A percentile compares a stretch with the other conserved stretches of the same genome.
Evolutionary conservation across 176 grass and related monocot species (phyloP).

Genomic region (Microstegium vimineum): DNA sequence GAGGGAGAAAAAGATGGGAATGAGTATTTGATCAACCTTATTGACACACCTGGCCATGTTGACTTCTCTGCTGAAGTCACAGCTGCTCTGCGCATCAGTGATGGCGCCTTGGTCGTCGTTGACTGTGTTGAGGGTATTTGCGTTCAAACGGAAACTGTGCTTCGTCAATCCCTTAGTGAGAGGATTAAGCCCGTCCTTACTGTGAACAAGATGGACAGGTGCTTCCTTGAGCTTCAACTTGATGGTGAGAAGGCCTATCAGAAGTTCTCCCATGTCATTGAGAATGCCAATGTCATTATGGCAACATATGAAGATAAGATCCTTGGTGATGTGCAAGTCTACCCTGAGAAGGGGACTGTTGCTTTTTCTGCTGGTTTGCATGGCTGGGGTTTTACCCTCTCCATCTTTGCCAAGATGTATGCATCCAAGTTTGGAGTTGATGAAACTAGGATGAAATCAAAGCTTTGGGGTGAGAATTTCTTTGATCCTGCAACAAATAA

Average conservation of each 20-base stretch:
- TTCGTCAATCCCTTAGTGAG: conserved; percentile 68
- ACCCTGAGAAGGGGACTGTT: conserved; percentile 75
- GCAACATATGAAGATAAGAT: conserved; percentile 63
- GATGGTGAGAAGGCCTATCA: conserved; percentile 77
- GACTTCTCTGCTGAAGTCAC: conserved; percentile 74
- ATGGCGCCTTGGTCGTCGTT: conserved; percentile 62
- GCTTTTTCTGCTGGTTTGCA: conserved; percentile 75
- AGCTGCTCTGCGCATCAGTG: conserved; percentile 64
- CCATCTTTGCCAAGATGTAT: conserved; percentile 73
- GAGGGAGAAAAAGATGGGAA: conserved; percentile 49
- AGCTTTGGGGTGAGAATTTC: conserved; percentile 73
- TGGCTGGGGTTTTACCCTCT: conserved; percentile 66
- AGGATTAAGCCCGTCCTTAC: conserved; percentile 76
- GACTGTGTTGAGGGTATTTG: conserved; percentile 76
- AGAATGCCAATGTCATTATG: too few relatives aligned
- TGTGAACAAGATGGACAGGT: too few relatives aligned
- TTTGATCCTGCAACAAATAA: conserved; percentile 60
- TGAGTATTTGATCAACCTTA: conserved; percentile 64
- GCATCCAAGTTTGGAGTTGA: conserved; percentile 74
- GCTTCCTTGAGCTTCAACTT: too few relatives aligned
- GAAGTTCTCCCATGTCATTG: conserved; percentile 58
- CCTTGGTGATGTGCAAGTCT: conserved; percentile 76
- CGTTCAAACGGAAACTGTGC: conserved; percentile 74
- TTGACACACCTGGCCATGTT: conserved; percentile 70
- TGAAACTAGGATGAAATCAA: conserved; percentile 68